Conservation (phyloP, 495 filamentous ascomycete species). For the Podospora appendiculata region DNA sequence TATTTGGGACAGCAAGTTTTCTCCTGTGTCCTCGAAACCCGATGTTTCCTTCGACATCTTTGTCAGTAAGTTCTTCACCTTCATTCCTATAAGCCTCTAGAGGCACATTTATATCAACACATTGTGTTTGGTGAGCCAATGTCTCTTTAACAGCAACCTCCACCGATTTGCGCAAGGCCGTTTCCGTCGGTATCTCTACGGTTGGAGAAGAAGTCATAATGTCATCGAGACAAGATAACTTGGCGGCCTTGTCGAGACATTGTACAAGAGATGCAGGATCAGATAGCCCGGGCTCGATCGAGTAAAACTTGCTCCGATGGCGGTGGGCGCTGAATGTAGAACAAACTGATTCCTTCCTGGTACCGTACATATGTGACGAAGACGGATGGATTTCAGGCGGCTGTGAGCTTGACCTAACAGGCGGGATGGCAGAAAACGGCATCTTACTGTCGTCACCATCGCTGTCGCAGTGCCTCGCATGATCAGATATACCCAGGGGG, state of each 20-base stretch:
- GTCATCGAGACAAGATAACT: background rate
- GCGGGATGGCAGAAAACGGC: background rate
- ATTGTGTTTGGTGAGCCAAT: too few species aligned
- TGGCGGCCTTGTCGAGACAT: conserved; percentile 6
- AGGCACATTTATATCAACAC: background rate
- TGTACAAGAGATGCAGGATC: conserved; percentile 15
- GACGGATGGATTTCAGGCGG: background rate
- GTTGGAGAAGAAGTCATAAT: background rate
- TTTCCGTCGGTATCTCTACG: too few species aligned
- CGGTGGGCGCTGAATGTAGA: background rate
- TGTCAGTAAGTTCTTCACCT: background rate
- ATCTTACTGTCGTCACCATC: too few species aligned
- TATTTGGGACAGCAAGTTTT: conserved; percentile 4
- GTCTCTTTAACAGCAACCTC: too few species aligned
- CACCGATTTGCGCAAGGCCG: too few species aligned
- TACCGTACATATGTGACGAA: background rate
- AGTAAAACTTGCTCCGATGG: conserved; percentile 11
- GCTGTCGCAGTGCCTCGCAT: too few species aligned
- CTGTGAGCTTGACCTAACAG: conserved; percentile 1
- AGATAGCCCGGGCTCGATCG: conserved; percentile 16
- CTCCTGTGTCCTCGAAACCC: conserved; percentile 5
- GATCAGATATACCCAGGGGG: too few species aligned
- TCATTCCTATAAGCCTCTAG: background rate
- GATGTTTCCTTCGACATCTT: background rate
- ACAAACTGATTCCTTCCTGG: conserved; percentile 1